A percentile compares a stretch with the other conserved stretches of the same genome.
These are phyloP conservation scores for Lactarius pseudohatsudake DNA, from an alignment of 768 basidiomycete genomes.

Conservation along the genomic window DNA sequence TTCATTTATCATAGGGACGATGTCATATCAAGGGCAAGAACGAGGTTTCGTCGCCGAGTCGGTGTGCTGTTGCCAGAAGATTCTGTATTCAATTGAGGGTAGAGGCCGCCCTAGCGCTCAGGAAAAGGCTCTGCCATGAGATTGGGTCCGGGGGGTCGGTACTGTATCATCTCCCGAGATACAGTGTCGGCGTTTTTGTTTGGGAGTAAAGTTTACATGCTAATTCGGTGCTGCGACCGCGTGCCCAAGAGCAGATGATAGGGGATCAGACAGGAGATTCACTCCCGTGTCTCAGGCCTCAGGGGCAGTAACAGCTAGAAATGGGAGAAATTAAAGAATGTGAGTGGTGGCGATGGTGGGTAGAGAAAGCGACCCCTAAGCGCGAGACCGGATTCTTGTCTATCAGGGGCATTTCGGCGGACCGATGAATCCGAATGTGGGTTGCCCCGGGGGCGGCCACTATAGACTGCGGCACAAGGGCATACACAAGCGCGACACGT, in stretches of 20 bases:
- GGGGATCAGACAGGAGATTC: neutral
- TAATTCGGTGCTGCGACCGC: neutral
- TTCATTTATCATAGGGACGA: neutral
- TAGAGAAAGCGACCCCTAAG: neutral
- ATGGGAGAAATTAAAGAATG: neutral
- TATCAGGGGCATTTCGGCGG: neutral
- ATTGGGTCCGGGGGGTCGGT: no score
- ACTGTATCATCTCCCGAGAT: neutral
- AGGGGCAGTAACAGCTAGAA: neutral
- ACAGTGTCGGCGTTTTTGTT: no score
- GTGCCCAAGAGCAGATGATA: constrained; percentile 1
- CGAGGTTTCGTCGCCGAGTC: neutral
- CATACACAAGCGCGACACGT: constrained; percentile 16
- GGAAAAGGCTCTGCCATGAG: neutral
- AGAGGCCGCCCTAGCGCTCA: neutral
- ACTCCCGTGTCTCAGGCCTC: neutral
- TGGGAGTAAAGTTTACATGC: neutral
- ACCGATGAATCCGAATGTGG: neutral
- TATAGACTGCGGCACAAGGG: constrained; percentile 1
- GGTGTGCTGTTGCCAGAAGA: neutral
- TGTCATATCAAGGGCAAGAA: neutral
- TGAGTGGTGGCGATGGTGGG: neutral
- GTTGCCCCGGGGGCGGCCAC: neutral
- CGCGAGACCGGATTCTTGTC: neutral
- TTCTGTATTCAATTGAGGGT: neutral